Conservation (phyloP, 768 basidiomycete species). For the Tulasnella sp. region DNA sequence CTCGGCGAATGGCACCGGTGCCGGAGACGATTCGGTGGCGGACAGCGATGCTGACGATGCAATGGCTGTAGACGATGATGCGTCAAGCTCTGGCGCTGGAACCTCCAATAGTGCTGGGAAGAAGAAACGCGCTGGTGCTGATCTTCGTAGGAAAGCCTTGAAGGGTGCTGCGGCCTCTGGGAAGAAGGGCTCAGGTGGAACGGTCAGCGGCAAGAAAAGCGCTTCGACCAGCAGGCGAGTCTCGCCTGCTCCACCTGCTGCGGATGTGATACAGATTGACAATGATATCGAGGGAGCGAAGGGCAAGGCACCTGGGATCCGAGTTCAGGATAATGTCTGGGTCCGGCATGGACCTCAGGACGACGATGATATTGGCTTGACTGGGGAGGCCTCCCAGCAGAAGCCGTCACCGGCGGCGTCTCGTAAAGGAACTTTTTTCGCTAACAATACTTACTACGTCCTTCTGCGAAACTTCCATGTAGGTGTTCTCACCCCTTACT, state of each 20-base stretch:
- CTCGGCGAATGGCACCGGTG: constrained; percentile 1
- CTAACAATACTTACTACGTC: constrained; percentile 88
- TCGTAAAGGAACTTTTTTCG: constrained; percentile 46
- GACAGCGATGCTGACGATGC: constrained; percentile 21
- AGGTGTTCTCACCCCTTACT: constrained; percentile 26
- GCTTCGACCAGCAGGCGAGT: constrained; percentile 24
- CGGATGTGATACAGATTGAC: constrained; percentile 10
- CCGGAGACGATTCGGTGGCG: background rate
- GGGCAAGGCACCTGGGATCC: constrained; percentile 21
- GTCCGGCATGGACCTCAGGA: constrained; percentile 12
- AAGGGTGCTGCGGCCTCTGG: constrained; percentile 51
- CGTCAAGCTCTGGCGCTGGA: constrained; percentile 21
- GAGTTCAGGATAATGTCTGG: constrained; percentile 25
- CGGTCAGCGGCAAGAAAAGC: constrained; percentile 23
- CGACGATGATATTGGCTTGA: constrained; percentile 1
- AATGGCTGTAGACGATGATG: constrained; percentile 22
- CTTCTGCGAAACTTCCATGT: constrained; percentile 85
- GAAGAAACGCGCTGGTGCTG: constrained; percentile 47
- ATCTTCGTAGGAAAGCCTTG: constrained; percentile 69
- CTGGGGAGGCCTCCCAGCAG: background rate
- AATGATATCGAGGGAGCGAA: constrained; percentile 10
- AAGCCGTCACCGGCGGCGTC: background rate
- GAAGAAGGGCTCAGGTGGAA: constrained; percentile 30
- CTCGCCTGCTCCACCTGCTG: constrained; percentile 24
- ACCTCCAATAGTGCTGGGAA: constrained; percentile 25